These are phyloP conservation scores for Lolium multiflorum DNA, from an alignment of 176 grass and related monocot genomes.

Conservation along the genomic window DNA sequence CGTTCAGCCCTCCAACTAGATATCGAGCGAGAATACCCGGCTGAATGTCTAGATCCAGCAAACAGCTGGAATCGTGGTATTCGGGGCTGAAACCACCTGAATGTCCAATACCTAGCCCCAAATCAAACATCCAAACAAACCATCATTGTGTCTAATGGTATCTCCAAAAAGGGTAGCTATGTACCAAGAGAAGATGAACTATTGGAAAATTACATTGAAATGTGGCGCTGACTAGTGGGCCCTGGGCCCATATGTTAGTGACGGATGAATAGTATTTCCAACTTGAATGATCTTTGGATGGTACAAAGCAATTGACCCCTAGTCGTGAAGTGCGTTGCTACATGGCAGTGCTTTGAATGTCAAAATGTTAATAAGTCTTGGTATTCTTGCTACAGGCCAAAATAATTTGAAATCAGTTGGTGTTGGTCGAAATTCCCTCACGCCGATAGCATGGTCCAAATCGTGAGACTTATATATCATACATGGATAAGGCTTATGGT, in stretches of 20 bases:
- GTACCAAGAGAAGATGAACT: neutral
- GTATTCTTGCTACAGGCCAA: neutral
- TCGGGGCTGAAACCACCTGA: too few relatives aligned
- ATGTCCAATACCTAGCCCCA: too few relatives aligned
- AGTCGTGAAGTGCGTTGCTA: neutral
- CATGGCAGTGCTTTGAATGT: neutral
- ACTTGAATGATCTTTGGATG: neutral
- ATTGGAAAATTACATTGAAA: too few relatives aligned
- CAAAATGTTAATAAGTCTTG: constrained; percentile 23
- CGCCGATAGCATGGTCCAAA: neutral
- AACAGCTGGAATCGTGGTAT: too few relatives aligned
- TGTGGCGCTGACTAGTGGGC: neutral
- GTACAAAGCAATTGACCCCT: neutral
- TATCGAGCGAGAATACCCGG: too few relatives aligned
- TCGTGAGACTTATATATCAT: neutral
- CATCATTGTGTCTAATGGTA: neutral
- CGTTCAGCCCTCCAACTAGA: too few relatives aligned
- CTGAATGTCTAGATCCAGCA: too few relatives aligned
- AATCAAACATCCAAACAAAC: too few relatives aligned
- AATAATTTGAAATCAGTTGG: constrained; percentile 20
- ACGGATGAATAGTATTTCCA: neutral
- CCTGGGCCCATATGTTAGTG: neutral
- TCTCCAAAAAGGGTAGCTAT: neutral
- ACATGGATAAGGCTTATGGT: neutral
- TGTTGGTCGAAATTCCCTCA: neutral